These are phyloP conservation scores for Neofusicoccum sp. DNA, from an alignment of 2,329 filamentous ascomycete species.

Conservation along the genomic window DNA sequence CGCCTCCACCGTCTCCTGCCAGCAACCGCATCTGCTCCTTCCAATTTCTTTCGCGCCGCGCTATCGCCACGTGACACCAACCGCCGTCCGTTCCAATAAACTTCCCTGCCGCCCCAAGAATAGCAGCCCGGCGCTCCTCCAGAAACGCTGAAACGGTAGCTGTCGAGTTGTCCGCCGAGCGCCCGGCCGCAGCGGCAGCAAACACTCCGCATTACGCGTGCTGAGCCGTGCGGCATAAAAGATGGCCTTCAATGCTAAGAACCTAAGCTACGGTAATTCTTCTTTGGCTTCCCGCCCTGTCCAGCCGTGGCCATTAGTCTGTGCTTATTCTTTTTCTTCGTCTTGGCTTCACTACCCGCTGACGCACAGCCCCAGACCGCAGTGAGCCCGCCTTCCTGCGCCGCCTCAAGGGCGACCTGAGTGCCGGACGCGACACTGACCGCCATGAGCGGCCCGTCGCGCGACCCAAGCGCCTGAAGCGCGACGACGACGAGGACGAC, in stretches of 20 bases:
- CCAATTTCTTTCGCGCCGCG: constrained; percentile 4
- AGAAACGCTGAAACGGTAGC: background rate
- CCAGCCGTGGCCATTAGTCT: too few species aligned
- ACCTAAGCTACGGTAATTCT: constrained; percentile 61
- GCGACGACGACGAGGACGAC: constrained; percentile 71
- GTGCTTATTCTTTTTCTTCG: background rate
- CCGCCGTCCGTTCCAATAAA: constrained; percentile 2
- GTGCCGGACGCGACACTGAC: constrained; percentile 46
- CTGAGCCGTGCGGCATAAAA: background rate
- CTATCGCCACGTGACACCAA: constrained; percentile 1
- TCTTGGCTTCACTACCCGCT: background rate
- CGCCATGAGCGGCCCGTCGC: constrained; percentile 46
- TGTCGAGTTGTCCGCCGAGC: background rate
- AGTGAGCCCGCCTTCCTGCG: constrained; percentile 49
- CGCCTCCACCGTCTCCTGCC: constrained; percentile 5
- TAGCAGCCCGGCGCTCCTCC: background rate
- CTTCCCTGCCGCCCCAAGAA: constrained; percentile 3
- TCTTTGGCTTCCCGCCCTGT: background rate
- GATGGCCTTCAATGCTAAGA: constrained; percentile 64
- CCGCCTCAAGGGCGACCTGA: constrained; percentile 52
- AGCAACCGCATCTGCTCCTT: background rate
- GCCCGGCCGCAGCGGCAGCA: background rate
- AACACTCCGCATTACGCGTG: background rate
- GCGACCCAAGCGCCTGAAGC: constrained; percentile 43
- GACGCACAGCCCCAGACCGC: constrained; percentile 42